These are phyloP conservation scores for Westerdykella sp. DNA, from an alignment of 2,329 filamentous ascomycete genomes.

Conservation along the genomic window DNA sequence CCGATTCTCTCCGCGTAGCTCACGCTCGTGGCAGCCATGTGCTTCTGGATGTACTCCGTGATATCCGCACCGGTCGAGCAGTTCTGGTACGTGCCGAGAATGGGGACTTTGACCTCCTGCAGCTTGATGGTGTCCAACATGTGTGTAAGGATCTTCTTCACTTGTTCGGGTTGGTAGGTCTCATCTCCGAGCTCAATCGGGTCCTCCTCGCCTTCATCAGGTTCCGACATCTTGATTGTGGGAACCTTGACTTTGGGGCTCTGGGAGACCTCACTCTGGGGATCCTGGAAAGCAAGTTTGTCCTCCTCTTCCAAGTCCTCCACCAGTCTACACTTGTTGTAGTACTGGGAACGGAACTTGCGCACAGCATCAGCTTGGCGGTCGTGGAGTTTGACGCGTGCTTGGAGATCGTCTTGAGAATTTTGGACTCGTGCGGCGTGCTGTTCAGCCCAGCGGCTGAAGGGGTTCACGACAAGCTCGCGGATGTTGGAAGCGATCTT, in stretches of 20 bases:
- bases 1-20: constrained; percentile 92
- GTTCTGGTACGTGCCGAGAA: constrained; percentile 90
- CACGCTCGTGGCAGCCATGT: constrained; percentile 76
- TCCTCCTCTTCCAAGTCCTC: constrained; percentile 98
- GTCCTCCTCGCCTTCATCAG: constrained; percentile 64
- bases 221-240: constrained; percentile 80
- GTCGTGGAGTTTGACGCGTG: constrained; percentile 85
- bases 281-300: constrained; percentile 93
- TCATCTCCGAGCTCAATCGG: constrained; percentile 87
- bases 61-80: constrained; percentile 88
- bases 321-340: constrained; percentile 95
- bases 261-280: constrained; percentile 47
- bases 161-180: constrained; percentile 73
- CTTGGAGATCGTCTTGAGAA: constrained; percentile 89
- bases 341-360: constrained; percentile 92
- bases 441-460: constrained; percentile 91
- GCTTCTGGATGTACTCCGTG: constrained; percentile 86
- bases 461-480: constrained; percentile 89
- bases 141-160: constrained; percentile 83
- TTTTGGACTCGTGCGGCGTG: constrained; percentile 87
- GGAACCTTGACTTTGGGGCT: constrained; percentile 59
- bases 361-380: constrained; percentile 84
- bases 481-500: constrained; percentile 96
- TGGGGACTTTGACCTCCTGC: constrained; percentile 89
- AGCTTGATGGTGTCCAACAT: constrained; percentile 83